Conservation (phyloP, 306 rosid genomes). For the Vachellia collinsii region DNA sequence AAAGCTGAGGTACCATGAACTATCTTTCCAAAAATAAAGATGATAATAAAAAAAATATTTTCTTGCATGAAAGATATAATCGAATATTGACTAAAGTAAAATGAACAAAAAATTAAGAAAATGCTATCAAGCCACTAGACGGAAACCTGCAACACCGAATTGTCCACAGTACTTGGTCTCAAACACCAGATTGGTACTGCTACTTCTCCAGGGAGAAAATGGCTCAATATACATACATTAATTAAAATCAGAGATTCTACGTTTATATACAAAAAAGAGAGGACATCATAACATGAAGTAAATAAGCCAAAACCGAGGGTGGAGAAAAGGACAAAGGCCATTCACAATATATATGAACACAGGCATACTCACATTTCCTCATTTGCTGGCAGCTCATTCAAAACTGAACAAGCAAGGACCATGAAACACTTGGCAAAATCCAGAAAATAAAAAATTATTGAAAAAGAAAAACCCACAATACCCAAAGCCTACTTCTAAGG, state of each 20-base stretch:
- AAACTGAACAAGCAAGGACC: constrained; percentile 51
- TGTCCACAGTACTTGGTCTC: background rate
- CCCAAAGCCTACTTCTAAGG: constrained; percentile 41
- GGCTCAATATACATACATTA: constrained; percentile 42
- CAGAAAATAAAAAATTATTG: constrained; percentile 32
- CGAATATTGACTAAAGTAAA: too few species aligned
- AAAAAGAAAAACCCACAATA: constrained; percentile 41
- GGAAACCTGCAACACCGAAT: background rate
- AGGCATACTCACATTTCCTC: constrained; percentile 42
- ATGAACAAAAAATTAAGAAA: background rate
- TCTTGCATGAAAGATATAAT: background rate
- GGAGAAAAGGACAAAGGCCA: constrained; percentile 29
- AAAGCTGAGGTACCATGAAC: background rate
- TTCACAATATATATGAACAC: constrained; percentile 32
- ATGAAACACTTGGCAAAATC: constrained; percentile 46
- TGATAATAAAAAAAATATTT: background rate
- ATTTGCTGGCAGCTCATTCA: constrained; percentile 41
- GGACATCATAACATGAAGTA: constrained; percentile 34
- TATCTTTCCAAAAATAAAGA: background rate
- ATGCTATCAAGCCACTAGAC: background rate
- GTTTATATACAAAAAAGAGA: constrained; percentile 60
- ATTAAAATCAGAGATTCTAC: constrained; percentile 38
- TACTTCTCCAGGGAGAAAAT: constrained; percentile 21
- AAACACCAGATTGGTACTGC: constrained; percentile 19
- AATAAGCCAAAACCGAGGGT: constrained; percentile 28